Base-by-base conservation (phyloP, 2,329 filamentous ascomycete species). In the Colletotrichum tabaci region DNA sequence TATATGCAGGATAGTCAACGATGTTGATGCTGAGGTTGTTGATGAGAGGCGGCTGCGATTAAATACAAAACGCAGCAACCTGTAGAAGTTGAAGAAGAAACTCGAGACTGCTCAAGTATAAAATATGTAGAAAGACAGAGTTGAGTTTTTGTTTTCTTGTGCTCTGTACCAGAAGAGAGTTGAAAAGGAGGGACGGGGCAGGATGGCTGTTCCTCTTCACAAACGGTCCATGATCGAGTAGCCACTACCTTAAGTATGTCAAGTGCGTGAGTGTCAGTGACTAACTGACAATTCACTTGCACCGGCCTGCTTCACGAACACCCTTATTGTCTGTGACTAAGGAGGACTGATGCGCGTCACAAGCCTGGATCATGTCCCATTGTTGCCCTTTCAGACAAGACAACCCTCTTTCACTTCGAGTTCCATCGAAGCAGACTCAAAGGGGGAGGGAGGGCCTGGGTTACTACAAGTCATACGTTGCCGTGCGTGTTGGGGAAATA, bases 341-440 rank as follows among this genome's bases (percentile, higher is more conserved):
- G 16, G 46, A 72, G 44, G 53, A 26, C 40, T 30, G 60, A 12
- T 72, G 60, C 23, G 55, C 35, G 44, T 72, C 69, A 69, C 69
- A 69, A 64, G 69, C 40, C 46, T 69, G 65, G 66, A 69, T 72
- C 69, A 72, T 72, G 69, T 72, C 42, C 69, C 65, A 68, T 65
- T 65, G 50, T 64, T 64, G 42, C 23, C 26, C 52, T 38, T 63
- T 63, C 56, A 56, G 58, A 55, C 69, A 42, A 68, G 44, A 44
- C 57, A 50, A 44, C 23, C 58, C 53, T 72, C 58, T 55, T 64
- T 58, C 58, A 60, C 40, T 30, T 63, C 40, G 44, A 10, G n/a
- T 18, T 35, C 35, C 47, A 23, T 63, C 53, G 52, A 44, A 13
- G 35, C 38, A 50, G 42, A 66, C 63, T 42, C 16, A 6, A 16